Conservation (phyloP, 352 stramenopile species). For the Globisporangium paddicum region DNA sequence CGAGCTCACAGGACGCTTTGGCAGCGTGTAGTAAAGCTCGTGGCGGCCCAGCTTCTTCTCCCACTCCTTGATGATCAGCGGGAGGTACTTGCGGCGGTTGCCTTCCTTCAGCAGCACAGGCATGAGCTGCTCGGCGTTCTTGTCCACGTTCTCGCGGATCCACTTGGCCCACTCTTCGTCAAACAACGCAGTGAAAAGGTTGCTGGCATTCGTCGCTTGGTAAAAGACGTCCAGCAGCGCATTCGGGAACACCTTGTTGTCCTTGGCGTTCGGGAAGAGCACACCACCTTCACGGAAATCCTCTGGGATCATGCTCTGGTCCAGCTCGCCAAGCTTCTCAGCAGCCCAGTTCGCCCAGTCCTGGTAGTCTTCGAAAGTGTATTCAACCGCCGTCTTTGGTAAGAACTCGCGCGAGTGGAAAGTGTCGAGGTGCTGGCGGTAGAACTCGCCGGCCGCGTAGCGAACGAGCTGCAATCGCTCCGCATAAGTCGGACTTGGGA, state of each 20-base stretch:
- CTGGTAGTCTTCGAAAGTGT: conserved; percentile 59
- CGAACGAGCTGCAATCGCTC: conserved; percentile 76
- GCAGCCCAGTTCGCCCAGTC: conserved; percentile 60
- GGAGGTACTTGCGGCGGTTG: conserved; percentile 53
- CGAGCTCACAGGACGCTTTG: conserved; percentile 50
- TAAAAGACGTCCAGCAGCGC: conserved; percentile 63
- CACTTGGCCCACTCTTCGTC: conserved; percentile 54
- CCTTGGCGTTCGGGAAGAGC: conserved; percentile 56
- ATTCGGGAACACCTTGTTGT: conserved; percentile 51
- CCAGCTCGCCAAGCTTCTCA: conserved; percentile 37
- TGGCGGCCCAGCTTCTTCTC: conserved; percentile 47
- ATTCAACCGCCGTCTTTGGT: conserved; percentile 39
- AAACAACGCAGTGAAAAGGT: conserved; percentile 54
- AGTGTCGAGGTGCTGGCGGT: conserved; percentile 76
- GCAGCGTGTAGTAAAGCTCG: conserved; percentile 63
- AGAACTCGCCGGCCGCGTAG: conserved; percentile 77
- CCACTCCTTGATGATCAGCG: conserved; percentile 50
- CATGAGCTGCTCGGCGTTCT: conserved; percentile 44
- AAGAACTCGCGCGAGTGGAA: conserved; percentile 74
- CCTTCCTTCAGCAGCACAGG: conserved; percentile 31
- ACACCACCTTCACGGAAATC: conserved; percentile 51
- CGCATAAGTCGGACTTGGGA: conserved; percentile 63
- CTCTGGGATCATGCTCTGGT: conserved; percentile 36
- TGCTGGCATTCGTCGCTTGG: conserved; percentile 36
- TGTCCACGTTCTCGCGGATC: conserved; percentile 56